Conservation (phyloP, 78 protist species). For the Dictyostelium discoideum region DNA sequence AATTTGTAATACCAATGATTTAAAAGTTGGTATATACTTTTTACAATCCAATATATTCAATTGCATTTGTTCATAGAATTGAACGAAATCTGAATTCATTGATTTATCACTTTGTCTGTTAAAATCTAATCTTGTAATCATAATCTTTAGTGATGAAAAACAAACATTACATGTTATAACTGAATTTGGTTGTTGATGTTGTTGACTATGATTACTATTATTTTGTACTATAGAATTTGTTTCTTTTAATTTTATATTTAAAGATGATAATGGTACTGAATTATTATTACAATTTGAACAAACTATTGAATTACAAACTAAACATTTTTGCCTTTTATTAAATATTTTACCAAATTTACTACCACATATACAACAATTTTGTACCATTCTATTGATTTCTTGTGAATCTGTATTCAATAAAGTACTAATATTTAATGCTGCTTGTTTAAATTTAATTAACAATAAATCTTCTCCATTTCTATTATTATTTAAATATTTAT, state of each 20-base stretch:
- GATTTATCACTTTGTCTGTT: neutral
- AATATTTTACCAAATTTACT: constrained; percentile 44
- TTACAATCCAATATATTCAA: constrained; percentile 47
- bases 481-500: neutral
- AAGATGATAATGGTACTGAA: constrained; percentile 15
- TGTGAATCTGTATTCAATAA: neutral
- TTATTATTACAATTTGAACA: constrained; percentile 50
- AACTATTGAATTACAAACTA: constrained; percentile 39
- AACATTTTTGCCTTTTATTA: constrained; percentile 60
- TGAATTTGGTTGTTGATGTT: neutral
- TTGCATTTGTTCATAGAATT: constrained; percentile 70
- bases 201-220: neutral
- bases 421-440: constrained; percentile 18
- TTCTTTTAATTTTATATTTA: neutral
- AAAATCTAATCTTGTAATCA: constrained; percentile 1
- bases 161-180: constrained; percentile 55
- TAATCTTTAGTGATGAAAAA: constrained; percentile 1
- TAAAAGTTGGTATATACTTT: constrained; percentile 18
- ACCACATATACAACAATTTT: constrained; percentile 57
- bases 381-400: constrained; percentile 17
- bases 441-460: constrained; percentile 28
- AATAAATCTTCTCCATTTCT: constrained; percentile 30
- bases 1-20: constrained; percentile 1
- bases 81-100: constrained; percentile 11
- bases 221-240: neutral